Evolutionary conservation across 2,329 filamentous ascomycete genomes (phyloP), one percentile per base, ranked within the genome.

Genomic region (Dichotomopilus funicola): DNA sequence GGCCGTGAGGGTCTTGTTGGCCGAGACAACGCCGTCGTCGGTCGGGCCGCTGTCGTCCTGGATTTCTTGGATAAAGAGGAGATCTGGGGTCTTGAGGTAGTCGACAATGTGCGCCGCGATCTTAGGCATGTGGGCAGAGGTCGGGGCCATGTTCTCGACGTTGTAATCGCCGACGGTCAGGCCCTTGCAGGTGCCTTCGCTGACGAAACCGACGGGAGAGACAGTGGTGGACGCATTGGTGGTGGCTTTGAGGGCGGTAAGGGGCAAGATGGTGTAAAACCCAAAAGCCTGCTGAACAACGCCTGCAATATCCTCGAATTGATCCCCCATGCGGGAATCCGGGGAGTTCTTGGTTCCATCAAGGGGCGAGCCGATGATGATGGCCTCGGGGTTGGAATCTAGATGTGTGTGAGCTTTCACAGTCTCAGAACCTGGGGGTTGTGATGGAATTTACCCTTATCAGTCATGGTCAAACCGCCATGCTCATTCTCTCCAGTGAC

Each of bases 321-420:
- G 71, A 66, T 89, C 86, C 12, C 86, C 86, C 54, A 89, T 77
- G 64, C 81, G 84, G 58, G 78, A 81, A 56, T 76, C 74, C 1
- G 68, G 70, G 0, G 80, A 79, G 67, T 88, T 88, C 31, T 71
- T 72, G 47, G 79, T 78, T 44, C 83, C 84, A 61, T 89, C 86
- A 1, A 89, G 75, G 4, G 86, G 85, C 1, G 72, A 67, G 27
- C 83, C 83, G 56, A 89, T 80, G 54, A 83, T 70, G 62, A 89
- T 84, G 46, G 81, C 75, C 68, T 89, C 86, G 0, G 86, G 86
- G 64, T 89, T 89, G 43, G 80, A 81, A 65, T 89, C 85, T 72
- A 58, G 9, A 1, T 27, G 10, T 19, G 34, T n/a, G 44, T 54
- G 9, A 53, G 54, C 19, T 9, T 34, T 6, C 11, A 10, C 12